phyloP scores from a whole-genome alignment of 2,329 filamentous ascomycete genomes.

The Lachnellula suecica region DNA sequence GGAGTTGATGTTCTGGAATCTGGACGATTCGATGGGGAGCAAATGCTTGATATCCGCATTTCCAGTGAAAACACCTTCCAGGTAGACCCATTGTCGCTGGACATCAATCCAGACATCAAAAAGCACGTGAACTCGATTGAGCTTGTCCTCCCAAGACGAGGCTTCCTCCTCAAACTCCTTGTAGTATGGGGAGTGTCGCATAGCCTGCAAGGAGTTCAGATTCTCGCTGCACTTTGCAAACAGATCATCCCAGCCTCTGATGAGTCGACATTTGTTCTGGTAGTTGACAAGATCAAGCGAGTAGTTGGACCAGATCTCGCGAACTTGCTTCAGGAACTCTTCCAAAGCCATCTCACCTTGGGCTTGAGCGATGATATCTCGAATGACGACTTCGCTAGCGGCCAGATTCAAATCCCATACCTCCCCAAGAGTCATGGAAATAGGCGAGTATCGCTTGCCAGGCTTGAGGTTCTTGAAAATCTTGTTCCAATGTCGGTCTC shows the following conservation, averaged over 20 bases:
- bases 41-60: slow-evolving; percentile 99
- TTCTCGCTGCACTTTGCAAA: slow-evolving; percentile 99
- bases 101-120: slow-evolving; percentile 99
- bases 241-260: slow-evolving; percentile 95
- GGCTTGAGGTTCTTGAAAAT: slow-evolving; percentile 96
- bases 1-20: slow-evolving; percentile 99
- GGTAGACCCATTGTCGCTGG: slow-evolving; percentile 99
- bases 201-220: slow-evolving; percentile 93
- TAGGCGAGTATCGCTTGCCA: slow-evolving; percentile 87
- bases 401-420: slow-evolving; percentile 96
- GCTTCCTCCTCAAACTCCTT: slow-evolving; percentile 99
- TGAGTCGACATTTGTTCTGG: slow-evolving; percentile 96
- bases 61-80: slow-evolving; percentile 97
- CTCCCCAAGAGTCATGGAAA: slow-evolving; percentile 94
- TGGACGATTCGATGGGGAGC: slow-evolving; percentile 90
- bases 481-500: slow-evolving; percentile 95
- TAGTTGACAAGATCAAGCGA: slow-evolving; percentile 93
- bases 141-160: slow-evolving; percentile 93
- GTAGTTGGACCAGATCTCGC: slow-evolving; percentile 96
- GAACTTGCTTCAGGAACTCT: slow-evolving; percentile 94
- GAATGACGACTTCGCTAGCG: slow-evolving; percentile 82
- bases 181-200: slow-evolving; percentile 99
- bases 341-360: slow-evolving; percentile 98
- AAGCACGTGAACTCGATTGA: slow-evolving; percentile 94
- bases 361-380: slow-evolving; percentile 91